These are phyloP conservation scores for Biscogniauxia marginata DNA, from an alignment of 2,329 filamentous ascomycete genomes.

Conservation along the genomic window DNA sequence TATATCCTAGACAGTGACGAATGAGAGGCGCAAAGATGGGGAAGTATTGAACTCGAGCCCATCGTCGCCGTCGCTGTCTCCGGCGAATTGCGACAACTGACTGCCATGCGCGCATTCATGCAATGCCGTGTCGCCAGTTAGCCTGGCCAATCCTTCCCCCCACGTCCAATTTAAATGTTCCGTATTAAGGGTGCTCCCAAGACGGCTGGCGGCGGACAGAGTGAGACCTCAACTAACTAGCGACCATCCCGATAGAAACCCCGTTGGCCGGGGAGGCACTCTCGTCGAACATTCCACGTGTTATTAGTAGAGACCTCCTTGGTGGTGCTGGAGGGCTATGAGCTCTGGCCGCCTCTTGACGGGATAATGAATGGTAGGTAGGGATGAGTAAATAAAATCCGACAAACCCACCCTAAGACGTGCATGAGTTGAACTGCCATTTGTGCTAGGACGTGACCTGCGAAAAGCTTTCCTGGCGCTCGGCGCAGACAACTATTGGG, in stretches of 20 bases:
- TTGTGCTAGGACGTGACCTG: neutral
- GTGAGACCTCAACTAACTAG: neutral
- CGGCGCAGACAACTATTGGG: neutral
- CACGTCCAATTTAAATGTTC: neutral
- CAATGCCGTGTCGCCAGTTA: neutral
- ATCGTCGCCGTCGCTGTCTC: neutral
- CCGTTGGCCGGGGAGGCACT: neutral
- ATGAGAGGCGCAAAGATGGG: neutral
- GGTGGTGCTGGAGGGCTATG: neutral
- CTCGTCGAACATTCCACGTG: neutral
- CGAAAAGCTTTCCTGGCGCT: neutral
- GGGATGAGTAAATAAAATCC: neutral
- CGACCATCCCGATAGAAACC: neutral
- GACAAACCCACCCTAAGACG: neutral
- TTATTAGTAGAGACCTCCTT: neutral
- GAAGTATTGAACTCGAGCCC: neutral
- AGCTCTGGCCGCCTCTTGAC: neutral
- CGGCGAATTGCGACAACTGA: neutral
- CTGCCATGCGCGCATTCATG: neutral
- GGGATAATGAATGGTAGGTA: neutral
- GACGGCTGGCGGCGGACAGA: neutral
- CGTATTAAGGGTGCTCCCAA: neutral
- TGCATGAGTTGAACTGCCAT: neutral
- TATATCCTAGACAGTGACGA: neutral
- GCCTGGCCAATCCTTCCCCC: neutral